Base-by-base conservation (phyloP, 257 asterid genomes). In the Gynochthodes officinalis region DNA sequence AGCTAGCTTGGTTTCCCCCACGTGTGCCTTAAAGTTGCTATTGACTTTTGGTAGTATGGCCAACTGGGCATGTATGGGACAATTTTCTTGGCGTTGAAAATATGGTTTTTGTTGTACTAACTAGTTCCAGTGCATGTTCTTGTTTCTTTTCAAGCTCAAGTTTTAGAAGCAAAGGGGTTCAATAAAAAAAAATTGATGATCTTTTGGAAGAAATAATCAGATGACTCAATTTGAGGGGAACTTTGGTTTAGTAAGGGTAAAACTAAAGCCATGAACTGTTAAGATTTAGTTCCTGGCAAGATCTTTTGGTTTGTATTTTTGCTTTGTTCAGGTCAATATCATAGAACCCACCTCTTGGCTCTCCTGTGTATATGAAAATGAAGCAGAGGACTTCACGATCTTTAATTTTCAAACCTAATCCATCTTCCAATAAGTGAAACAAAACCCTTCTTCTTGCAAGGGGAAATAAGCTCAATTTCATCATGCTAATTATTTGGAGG, bases 31-130 rank as follows among this genome's bases (percentile, higher is more conserved):
- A 73, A 76, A 64, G 67, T 61, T 68, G 83, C 44, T 76, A 69
- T 87, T 89, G 97, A 89, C 97, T 82, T 89, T 87, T 46, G 88
- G 87, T 75, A 55, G 74, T 76, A 70, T 77, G 44, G 28, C 77
- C 76, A 67, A 53, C 40, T 44, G 25, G 74, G 75, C 78, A 46
- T 46, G 6, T 4, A 46, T 16, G 30, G 12, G 40, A n/a, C 69
- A 33, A 58, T 37, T 21, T 65, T 57, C 58, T 42, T 33, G 50
- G 62, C 21, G 23, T 52, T 33, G 23, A 13, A 8, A 48, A 21
- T 72, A 25, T 39, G 2, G 11, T 39, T 63, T 21, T 62, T 21
- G 2, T 28, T 12, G 7, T n/a, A n/a, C n/a, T n/a, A n/a, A n/a
- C n/a, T n/a, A n/a, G n/a, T n/a, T n/a, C n/a, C n/a, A 6, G 42